phyloP scores from a whole-genome alignment of 176 grass and related monocot species.

The Oropetium thomaeum region DNA sequence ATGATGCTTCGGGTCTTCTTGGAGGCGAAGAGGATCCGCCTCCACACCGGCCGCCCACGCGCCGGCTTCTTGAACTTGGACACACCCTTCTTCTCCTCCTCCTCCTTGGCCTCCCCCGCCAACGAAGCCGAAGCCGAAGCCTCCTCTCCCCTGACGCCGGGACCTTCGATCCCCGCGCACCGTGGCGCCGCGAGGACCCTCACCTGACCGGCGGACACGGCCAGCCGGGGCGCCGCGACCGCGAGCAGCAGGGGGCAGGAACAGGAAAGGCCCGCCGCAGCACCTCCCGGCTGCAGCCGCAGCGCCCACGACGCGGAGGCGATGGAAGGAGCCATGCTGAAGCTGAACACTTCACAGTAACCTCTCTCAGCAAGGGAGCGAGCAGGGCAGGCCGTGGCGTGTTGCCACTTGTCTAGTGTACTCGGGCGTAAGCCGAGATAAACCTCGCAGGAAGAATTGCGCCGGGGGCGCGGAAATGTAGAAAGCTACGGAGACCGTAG shows the following conservation, averaged over 20 bases:
- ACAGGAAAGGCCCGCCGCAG: not conserved
- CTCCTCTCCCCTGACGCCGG: not conserved
- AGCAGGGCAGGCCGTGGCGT: not conserved
- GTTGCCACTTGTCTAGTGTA: not conserved
- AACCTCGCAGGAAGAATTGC: not conserved
- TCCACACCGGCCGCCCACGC: slow-evolving; percentile 54
- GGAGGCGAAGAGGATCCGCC: slow-evolving; percentile 89
- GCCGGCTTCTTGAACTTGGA: slow-evolving; percentile 28
- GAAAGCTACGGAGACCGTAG: too few species aligned
- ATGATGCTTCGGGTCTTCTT: slow-evolving; percentile 93
- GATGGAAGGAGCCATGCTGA: slow-evolving; percentile 38
- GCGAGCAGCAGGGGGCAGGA: slow-evolving; percentile 32
- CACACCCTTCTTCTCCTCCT: not conserved
- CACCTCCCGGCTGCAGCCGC: slow-evolving; percentile 19
- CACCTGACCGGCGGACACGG: not conserved
- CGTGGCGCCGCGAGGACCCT: slow-evolving; percentile 16
- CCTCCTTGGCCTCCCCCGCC: not conserved
- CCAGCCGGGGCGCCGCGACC: slow-evolving; percentile 11
- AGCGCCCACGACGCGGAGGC: slow-evolving; percentile 37
- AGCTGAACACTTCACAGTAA: not conserved
- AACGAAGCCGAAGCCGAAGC: too few species aligned
- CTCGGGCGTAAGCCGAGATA: not conserved
- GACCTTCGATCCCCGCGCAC: slow-evolving; percentile 18
- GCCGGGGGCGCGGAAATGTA: not conserved
- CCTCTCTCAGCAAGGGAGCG: not conserved